phyloP scores from a whole-genome alignment of 441 rosid species.

The Omphalea diandra region DNA sequence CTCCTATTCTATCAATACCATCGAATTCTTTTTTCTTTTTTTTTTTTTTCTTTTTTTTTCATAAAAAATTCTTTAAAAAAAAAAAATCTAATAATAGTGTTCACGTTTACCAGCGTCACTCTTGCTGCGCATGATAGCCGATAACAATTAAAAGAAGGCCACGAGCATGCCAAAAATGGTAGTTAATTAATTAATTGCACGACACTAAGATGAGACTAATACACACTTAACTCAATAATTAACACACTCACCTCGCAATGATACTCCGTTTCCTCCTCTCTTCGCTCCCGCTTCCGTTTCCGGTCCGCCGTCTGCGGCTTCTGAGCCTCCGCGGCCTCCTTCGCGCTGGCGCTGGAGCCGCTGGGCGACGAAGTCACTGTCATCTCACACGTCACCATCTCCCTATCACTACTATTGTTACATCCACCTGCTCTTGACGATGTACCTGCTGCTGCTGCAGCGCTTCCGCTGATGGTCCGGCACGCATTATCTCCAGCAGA shows the following conservation, averaged over 20 bases:
- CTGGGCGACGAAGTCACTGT: conserved; percentile 51
- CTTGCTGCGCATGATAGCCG: too few relatives aligned
- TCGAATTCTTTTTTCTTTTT: neutral
- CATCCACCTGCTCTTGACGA: conserved; percentile 26
- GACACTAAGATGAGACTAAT: too few relatives aligned
- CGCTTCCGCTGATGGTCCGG: conserved; percentile 29
- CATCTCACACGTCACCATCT: conserved; percentile 40
- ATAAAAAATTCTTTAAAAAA: neutral
- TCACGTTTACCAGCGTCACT: conserved; percentile 26
- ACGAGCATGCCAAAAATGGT: neutral
- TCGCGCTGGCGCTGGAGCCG: conserved; percentile 54
- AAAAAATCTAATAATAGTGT: too few relatives aligned
- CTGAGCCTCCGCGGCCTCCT: conserved; percentile 23
- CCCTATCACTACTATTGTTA: conserved; percentile 26
- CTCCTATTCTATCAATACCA: too few relatives aligned
- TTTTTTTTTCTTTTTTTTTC: neutral
- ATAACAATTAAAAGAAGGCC: conserved; percentile 2
- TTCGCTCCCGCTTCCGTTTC: conserved; percentile 74
- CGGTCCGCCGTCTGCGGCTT: conserved; percentile 44
- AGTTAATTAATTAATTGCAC: too few relatives aligned
- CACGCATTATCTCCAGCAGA: conserved; percentile 31
- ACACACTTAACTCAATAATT: too few relatives aligned
- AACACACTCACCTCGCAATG: conserved; percentile 70
- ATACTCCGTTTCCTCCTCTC: conserved; percentile 55
- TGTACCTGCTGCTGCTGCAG: conserved; percentile 28